Percentiles rank a stretch among this genome's conserved stretches.
phyloP scores from a whole-genome alignment of 306 rosid species.

The Herpetospermum pedunculosum region DNA sequence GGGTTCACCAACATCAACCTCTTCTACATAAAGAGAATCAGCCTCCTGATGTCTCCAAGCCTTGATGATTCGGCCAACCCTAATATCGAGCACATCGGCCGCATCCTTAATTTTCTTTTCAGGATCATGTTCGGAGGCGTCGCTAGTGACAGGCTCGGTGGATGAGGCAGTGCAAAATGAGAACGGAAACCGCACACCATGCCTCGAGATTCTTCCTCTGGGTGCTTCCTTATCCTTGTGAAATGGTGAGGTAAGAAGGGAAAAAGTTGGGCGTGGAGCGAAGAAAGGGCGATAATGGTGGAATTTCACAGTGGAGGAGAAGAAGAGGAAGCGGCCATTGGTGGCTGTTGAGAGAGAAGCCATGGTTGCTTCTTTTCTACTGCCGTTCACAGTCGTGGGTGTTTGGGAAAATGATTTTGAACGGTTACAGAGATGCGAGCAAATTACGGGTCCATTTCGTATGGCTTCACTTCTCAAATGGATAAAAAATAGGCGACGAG shows the following conservation, averaged over 20 bases:
- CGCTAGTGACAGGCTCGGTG: slow-evolving; percentile 1
- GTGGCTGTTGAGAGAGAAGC: background rate
- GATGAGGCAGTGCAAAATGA: slow-evolving; percentile 9
- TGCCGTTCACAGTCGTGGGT: background rate
- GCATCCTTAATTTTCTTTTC: slow-evolving; percentile 30
- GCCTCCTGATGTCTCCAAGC: slow-evolving; percentile 94
- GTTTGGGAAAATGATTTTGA: background rate
- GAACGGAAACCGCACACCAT: background rate
- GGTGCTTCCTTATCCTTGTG: background rate
- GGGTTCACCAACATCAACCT: slow-evolving; percentile 70
- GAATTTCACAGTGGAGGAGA: slow-evolving; percentile 4
- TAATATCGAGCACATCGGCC: slow-evolving; percentile 66
- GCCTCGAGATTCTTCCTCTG: background rate
- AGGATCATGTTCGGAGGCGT: background rate
- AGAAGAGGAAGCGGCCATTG: background rate
- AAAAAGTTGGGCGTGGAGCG: background rate
- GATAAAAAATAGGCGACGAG: too few relatives aligned
- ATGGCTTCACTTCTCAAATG: too few relatives aligned
- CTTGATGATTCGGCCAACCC: slow-evolving; percentile 64
- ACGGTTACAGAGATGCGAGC: too few relatives aligned
- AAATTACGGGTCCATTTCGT: too few relatives aligned
- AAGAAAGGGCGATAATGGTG: background rate
- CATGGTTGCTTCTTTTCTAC: background rate
- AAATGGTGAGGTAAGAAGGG: background rate
- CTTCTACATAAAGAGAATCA: slow-evolving; percentile 82